Evolutionary conservation across 257 asterid genomes (phyloP).

Genomic region (Orobanche coerulescens): DNA sequence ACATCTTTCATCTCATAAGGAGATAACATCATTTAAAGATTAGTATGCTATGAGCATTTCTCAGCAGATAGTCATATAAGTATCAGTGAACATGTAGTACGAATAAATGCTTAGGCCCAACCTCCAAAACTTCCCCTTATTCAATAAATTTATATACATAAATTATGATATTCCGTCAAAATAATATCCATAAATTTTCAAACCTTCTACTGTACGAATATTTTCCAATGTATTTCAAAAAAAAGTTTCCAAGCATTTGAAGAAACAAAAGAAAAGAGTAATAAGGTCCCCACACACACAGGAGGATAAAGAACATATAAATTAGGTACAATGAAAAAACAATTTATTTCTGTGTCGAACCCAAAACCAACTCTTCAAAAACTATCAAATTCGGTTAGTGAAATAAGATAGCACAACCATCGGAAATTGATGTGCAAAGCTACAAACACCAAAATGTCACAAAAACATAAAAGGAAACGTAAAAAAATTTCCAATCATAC

Average conservation of each 20-base stretch:
- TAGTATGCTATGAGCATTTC: no score
- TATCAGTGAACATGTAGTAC: no score
- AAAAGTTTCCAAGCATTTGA: not conserved
- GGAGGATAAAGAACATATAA: not conserved
- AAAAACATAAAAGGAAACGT: not conserved
- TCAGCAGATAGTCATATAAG: no score
- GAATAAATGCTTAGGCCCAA: not conserved
- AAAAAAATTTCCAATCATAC: constrained; percentile 26
- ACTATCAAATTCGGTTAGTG: not conserved
- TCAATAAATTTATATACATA: not conserved
- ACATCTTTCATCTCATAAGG: not conserved
- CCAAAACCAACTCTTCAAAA: constrained; percentile 3
- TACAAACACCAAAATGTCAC: not conserved
- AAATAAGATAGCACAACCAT: constrained; percentile 13
- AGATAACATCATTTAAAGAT: not conserved
- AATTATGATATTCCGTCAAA: not conserved
- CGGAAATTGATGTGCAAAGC: constrained; percentile 11
- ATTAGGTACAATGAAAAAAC: not conserved
- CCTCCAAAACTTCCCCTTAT: not conserved
- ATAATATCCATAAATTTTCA: not conserved
- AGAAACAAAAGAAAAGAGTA: not conserved
- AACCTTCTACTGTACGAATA: not conserved
- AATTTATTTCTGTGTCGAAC: not conserved
- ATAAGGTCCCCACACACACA: no score
- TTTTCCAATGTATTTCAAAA: not conserved